Base-by-base conservation (phyloP, 352 stramenopile genomes). In the Phytopythium ostracodes region DNA sequence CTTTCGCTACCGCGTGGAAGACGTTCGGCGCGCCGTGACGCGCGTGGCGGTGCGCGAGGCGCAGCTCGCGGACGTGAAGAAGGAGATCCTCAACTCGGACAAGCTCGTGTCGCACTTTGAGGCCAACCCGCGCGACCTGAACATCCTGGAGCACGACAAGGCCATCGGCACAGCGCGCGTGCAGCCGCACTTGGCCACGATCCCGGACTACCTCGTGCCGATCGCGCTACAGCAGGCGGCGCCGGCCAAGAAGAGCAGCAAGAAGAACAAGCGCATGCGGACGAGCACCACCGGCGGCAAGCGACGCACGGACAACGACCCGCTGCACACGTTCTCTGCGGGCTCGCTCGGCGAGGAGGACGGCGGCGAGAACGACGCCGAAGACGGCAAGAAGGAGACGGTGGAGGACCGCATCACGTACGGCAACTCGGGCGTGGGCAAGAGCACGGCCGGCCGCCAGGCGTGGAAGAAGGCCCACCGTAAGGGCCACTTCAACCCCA, bases 171-270 rank as follows among this genome's bases (percentile, higher is more conserved):
- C 96, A 46, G 91, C 92, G 25, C 91, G 85, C 57, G 87, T 99
- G 42, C 96, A 99, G 73, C 81, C 96, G 59, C 97, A 99, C 71
- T 67, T 99, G 52, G 86, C 77, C 15, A 96, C 84, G 18, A 89
- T 99, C 65, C 98, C 98, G 31, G 93, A 98, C 63, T 99, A 99
- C 71, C 86, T 99, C 56, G 80, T 99, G 33, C 97, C 98, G n/a
- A 72, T 94, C 46, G 92, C 96, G 50, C 88, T 99, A 65, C 87
- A 98, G 72, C 90, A 73, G 63, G 92, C 72, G 40, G 67, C 88
- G 75, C 81, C 88, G 49, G 62, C 75, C 65, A 88, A 88, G 61
- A 89, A 87, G 68, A 94, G 91, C 52, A 70, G 70, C n/a, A 96
- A 96, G 65, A 91, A 79, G 71, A 89, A 81, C 63, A 89, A 84